Conservation (phyloP, 441 rosid genomes). For the Mallotus japonicus region DNA sequence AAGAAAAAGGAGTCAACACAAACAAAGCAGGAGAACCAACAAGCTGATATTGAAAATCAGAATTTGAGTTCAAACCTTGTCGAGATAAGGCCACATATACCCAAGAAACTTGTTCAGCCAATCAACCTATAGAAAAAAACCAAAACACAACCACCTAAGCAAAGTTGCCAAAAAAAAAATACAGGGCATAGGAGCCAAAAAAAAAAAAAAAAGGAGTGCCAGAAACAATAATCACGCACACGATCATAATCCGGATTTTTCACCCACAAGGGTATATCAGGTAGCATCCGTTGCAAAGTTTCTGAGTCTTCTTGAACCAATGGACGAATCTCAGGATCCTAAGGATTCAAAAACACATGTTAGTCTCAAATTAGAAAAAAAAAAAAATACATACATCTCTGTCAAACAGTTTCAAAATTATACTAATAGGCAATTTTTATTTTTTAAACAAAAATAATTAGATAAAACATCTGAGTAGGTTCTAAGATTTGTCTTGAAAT, state of each 20-base stretch:
- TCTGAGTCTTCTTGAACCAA: slow-evolving; percentile 72
- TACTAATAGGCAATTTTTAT: no score
- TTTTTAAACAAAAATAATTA: not conserved
- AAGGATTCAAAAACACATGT: slow-evolving; percentile 10
- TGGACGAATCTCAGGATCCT: slow-evolving; percentile 75
- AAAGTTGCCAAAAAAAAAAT: slow-evolving; percentile 19
- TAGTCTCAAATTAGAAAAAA: no score
- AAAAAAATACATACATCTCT: no score
- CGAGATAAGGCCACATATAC: slow-evolving; percentile 93
- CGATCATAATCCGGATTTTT: slow-evolving; percentile 92
- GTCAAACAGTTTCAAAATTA: no score
- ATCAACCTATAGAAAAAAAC: slow-evolving; percentile 57
- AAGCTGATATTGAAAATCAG: slow-evolving; percentile 3
- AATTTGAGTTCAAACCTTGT: slow-evolving; percentile 57
- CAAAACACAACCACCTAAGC: slow-evolving; percentile 14
- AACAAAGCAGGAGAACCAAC: slow-evolving; percentile 21
- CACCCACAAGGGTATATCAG: slow-evolving; percentile 94
- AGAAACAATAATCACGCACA: slow-evolving; percentile 40
- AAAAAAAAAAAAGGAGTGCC: not conserved
- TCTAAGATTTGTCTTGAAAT: no score
- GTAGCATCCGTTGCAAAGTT: slow-evolving; percentile 76
- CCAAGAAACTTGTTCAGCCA: slow-evolving; percentile 83
- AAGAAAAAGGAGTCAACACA: slow-evolving; percentile 16
- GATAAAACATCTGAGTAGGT: no score
- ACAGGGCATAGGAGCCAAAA: not conserved